Evolutionary conservation across 345 rosid genomes (phyloP).

Genomic region (Salix arbutifolia): DNA sequence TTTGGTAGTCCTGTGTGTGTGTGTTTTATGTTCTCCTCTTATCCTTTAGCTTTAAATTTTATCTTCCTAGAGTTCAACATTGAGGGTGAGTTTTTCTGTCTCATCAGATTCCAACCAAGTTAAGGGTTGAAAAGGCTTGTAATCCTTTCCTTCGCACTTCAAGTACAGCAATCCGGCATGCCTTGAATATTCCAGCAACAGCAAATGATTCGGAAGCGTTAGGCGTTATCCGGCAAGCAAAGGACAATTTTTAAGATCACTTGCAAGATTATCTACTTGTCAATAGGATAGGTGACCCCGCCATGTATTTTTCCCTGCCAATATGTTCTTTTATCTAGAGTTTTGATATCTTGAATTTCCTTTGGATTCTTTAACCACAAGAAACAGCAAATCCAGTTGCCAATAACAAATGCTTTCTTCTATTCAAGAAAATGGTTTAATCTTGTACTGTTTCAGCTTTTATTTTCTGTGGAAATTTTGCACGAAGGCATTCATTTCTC

Average conservation of each 20-base stretch:
- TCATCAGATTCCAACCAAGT: conserved; percentile 66
- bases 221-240: conserved; percentile 62
- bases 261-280: conserved; percentile 6
- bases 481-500: background rate
- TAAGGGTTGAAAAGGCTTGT: conserved; percentile 79
- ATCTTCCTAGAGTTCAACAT: background rate
- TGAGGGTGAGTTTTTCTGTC: background rate
- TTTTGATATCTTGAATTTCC: background rate
- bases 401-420: background rate
- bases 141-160: conserved; percentile 87
- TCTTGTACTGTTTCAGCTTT: background rate
- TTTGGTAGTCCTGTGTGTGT: background rate
- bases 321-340: conserved; percentile 1
- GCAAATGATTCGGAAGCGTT: conserved; percentile 74
- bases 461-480: background rate
- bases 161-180: conserved; percentile 59
- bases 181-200: conserved; percentile 49
- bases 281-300: conserved; percentile 40
- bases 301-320: background rate
- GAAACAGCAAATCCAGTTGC: background rate
- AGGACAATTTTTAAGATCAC: conserved; percentile 56
- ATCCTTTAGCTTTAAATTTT: background rate
- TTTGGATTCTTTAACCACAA: background rate
- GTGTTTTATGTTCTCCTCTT: background rate
- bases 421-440: background rate